Base-by-base conservation (phyloP, 495 filamentous ascomycete species). In the Viridothelium virens region DNA sequence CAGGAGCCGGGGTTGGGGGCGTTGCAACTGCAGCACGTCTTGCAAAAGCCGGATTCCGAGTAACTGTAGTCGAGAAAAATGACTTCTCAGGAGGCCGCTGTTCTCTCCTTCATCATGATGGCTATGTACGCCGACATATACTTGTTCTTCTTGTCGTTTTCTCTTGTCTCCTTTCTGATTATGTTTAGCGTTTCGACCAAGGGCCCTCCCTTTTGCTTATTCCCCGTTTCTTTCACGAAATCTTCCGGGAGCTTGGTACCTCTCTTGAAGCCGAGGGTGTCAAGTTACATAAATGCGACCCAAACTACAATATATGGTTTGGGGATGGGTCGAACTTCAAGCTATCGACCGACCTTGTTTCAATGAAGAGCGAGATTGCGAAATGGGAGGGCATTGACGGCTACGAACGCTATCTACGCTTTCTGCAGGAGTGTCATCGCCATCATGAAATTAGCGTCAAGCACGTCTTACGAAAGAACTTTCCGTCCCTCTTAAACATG, bases 281-380 rank as follows among this genome's bases (percentile, higher is more conserved):
- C 25, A 73, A 83, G 65, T 76, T 89, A 7, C 69, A 86, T 63
- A 87, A 85, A 78, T 90, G 87, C 74, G 83, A 87, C 33, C 85
- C 86, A 0, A 90, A 90, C 71, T 90, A 90, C 76, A 80, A 83
- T 46, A 76, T 89, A 39, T 86, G 83, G 80, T 90, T 89, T 73
- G 78, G 79, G 14, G 87, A 89, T 74, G 81, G 83, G 63, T 81
- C 83, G 69, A 67, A 64, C 56, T 84, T 89, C 71, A 76, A 81
- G 63, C 77, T 87, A 14, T 84, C 81, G 34, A 84, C 82, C 18
- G 87, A 89, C 68, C 76, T 84, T 37, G 75, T 83, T 18, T 74
- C 76, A 18, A 88, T 89, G 85, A 88, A 88, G 73, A 53, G 67
- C n/a, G 84, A 89, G 71, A 79, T 90, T 61, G 85, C 89, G 77